Evolutionary conservation across 2,329 filamentous ascomycete species (phyloP), one percentile per base, ranked within the genome.

Genomic region (Ophiostoma fasciatum): DNA sequence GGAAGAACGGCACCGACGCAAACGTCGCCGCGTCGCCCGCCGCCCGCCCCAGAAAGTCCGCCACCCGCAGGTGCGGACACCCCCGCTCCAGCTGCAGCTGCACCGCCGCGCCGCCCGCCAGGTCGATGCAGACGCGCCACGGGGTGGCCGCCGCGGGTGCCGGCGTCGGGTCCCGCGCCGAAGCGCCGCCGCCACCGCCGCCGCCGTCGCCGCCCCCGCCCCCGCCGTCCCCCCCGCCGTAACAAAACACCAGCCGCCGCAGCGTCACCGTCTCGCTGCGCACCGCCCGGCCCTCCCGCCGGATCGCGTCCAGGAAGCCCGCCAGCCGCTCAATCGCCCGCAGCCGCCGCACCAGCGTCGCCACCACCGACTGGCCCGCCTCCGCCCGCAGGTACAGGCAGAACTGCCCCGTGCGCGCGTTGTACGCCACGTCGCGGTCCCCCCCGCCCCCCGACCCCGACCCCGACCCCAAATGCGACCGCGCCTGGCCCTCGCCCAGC

Each of bases 321-420:
- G 83, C 74, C 20, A 90, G 64, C 15, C 78, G 71, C 48, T 81
- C 73, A 39, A 90, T 70, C 11, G 74, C 70, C 45, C 72, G 67
- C 31, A 85, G 60, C 20, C 75, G 66, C 34, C 66, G 60, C 42
- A 64, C 60, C 15, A 85, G 61, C n/a, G 63, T 58, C 4, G 66
- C 62, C 4, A 83, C 54, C 12, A 78, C 63, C 1, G 74, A 62
- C 30, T 62, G 58, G 15, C 76, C 76, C 31, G 78, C 67, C 2
- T 61, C 57, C 1, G 71, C 67, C 9, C 67, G 63, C 26, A 83
- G 58, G 7, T 67, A 62, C 36, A 84, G 59, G 13, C 66, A 65
- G 51, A 84, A 79, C 37, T 71, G 66, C 30, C 78, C 78, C 7
- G 64, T 65, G 17, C 56, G 56, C 3, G 62, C 53, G 43, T 71